Evolutionary conservation across 2,329 filamentous ascomycete genomes (phyloP).

Genomic region (Xylariaceae sp.): DNA sequence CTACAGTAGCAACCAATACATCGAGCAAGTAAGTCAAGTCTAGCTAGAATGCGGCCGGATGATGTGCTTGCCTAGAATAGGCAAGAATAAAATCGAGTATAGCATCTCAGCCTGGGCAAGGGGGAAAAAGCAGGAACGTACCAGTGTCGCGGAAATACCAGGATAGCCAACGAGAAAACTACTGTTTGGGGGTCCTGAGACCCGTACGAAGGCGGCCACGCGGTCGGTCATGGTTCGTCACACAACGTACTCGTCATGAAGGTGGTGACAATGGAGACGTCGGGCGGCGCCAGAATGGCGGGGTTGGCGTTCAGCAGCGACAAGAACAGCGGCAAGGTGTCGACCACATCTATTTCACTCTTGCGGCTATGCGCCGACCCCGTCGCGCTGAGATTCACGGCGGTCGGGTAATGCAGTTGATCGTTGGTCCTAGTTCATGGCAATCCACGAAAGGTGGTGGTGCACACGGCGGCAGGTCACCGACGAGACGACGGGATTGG

Average conservation of each 20-base stretch:
- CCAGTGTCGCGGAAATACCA: constrained; percentile 94
- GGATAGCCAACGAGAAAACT: constrained; percentile 96
- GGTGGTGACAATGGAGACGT: constrained; percentile 18
- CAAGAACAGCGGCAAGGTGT: constrained; percentile 16
- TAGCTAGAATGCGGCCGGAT: not conserved
- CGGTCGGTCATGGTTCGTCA: constrained; percentile 35
- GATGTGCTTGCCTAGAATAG: not conserved
- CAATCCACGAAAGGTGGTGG: constrained; percentile 16
- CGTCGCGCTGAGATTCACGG: constrained; percentile 21
- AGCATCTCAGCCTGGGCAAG: not conserved
- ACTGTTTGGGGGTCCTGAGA: constrained; percentile 95
- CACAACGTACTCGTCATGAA: constrained; percentile 18
- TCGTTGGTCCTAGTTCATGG: constrained; percentile 14
- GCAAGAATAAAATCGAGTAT: not conserved
- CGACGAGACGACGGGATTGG: too few relatives aligned
- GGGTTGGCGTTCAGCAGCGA: constrained; percentile 14
- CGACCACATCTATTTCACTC: constrained; percentile 27
- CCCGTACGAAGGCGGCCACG: constrained; percentile 83
- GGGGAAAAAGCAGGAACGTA: constrained; percentile 50
- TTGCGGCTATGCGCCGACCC: constrained; percentile 26
- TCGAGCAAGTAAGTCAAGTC: too few relatives aligned
- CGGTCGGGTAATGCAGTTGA: constrained; percentile 10
- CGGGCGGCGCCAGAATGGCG: constrained; percentile 8
- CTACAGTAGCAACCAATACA: too few relatives aligned
- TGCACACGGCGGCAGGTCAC: too few relatives aligned